Percentiles rank a stretch among this genome's conserved stretches.
phyloP scores from a whole-genome alignment of 495 filamentous ascomycete species.

The Paragyromitra xinjiangensis region DNA sequence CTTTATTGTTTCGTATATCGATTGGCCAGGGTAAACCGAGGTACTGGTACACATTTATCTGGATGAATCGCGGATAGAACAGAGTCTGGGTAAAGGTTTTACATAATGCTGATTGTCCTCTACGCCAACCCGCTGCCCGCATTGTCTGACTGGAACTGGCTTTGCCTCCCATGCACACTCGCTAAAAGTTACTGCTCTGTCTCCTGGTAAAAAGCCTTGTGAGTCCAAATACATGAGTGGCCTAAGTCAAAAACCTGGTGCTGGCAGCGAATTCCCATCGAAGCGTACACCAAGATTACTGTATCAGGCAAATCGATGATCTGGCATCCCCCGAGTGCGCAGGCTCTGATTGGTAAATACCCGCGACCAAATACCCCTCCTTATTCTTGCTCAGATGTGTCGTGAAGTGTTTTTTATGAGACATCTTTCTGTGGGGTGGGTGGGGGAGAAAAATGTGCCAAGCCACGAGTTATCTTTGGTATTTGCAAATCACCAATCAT shows the following conservation, averaged over 20 bases:
- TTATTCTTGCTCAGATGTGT: neutral
- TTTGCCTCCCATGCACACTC: neutral
- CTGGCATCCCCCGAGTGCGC: neutral
- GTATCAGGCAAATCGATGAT: neutral
- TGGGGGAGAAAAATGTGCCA: neutral
- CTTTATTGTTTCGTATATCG: neutral
- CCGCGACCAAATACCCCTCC: neutral
- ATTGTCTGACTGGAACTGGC: neutral
- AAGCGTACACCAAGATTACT: neutral
- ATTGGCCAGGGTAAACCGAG: neutral
- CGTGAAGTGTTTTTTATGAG: neutral
- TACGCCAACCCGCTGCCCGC: neutral
- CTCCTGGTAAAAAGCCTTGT: neutral
- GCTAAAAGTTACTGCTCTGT: neutral
- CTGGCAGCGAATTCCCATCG: neutral
- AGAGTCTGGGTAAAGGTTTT: neutral
- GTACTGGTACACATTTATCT: neutral
- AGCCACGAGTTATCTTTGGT: neutral
- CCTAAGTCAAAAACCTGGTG: neutral
- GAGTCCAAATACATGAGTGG: neutral
- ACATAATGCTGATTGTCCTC: neutral
- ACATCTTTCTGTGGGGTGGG: neutral
- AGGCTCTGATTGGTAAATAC: neutral
- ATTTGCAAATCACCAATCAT: constrained; percentile 6
- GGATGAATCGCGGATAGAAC: neutral